Conservation (phyloP, 78 protist species). For the Speleostelium caveatum region DNA sequence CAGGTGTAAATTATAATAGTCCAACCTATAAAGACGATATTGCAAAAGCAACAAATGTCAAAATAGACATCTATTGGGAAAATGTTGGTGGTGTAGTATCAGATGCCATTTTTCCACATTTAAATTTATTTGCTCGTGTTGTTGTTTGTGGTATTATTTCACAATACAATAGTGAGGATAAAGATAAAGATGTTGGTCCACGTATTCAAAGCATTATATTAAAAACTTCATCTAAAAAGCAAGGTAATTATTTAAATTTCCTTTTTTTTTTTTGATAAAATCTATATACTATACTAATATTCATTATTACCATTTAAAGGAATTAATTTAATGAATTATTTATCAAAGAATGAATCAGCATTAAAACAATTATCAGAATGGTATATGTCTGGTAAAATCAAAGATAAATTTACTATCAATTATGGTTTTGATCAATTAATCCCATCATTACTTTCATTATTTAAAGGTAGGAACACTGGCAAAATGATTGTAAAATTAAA, state of each 20-base stretch:
- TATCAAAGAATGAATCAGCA: neutral
- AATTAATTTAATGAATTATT: neutral
- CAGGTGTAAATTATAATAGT: constrained; percentile 52
- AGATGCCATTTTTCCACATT: constrained; percentile 38
- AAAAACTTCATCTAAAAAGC: neutral
- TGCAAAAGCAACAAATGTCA: constrained; percentile 5
- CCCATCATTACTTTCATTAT: constrained; percentile 45
- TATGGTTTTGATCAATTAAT: constrained; percentile 72
- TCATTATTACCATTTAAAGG: neutral
- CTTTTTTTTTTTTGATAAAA: neutral
- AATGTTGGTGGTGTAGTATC: constrained; percentile 86
- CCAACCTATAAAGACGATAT: constrained; percentile 3
- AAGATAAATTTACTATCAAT: constrained; percentile 5
- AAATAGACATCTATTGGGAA: constrained; percentile 83
- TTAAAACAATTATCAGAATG: neutral
- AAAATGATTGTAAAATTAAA: constrained; percentile 49
- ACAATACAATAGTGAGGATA: constrained; percentile 65
- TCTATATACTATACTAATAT: neutral
- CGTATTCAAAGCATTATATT: constrained; percentile 60
- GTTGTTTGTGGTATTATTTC: constrained; percentile 70
- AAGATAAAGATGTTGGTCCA: constrained; percentile 1
- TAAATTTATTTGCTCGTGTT: constrained; percentile 42
- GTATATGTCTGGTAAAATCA: constrained; percentile 29
- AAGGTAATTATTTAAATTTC: too few relatives aligned
- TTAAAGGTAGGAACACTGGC: constrained; percentile 73